Evolutionary conservation across 83 land plant species (phyloP).

Genomic region (Picea engelmannii): DNA sequence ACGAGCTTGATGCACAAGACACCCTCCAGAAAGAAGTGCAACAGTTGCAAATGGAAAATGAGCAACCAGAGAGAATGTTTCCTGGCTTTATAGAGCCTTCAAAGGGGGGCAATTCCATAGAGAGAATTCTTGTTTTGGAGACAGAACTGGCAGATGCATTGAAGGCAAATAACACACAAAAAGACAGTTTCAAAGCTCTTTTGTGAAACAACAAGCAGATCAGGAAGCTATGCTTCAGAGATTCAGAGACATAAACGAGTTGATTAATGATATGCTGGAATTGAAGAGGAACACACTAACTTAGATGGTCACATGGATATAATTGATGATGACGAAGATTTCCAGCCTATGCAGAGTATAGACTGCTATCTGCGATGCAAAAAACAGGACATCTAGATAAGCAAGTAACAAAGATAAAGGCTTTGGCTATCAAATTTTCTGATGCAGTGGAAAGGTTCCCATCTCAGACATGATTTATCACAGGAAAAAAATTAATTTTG

Average conservation of each 20-base stretch:
- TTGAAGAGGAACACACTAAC: conserved; percentile 47
- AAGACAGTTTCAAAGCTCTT: conserved; percentile 29
- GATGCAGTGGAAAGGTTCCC: no score
- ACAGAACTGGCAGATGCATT: conserved; percentile 69
- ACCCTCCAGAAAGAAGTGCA: conserved; percentile 36
- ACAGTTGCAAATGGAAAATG: conserved; percentile 47
- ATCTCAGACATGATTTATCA: no score
- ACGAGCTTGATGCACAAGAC: conserved; percentile 25
- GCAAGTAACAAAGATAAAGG: no score
- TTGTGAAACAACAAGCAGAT: conserved; percentile 59
- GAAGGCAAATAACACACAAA: conserved; percentile 37
- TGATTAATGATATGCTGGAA: conserved; percentile 71
- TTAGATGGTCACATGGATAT: no score
- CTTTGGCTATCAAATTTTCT: no score
- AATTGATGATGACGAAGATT: no score
- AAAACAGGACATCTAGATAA: no score
- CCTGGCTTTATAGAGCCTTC: conserved; percentile 43
- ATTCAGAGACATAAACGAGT: conserved; percentile 74
- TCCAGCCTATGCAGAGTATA: no score
- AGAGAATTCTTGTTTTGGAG: conserved; percentile 71
- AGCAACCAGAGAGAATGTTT: conserved; percentile 39
- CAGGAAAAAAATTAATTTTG: no score
- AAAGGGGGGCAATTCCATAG: conserved; percentile 53
- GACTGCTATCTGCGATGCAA: no score
- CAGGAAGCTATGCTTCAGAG: conserved; percentile 62